phyloP scores from a whole-genome alignment of 805 yeast species.

The Metschnikowia cubensis region DNA sequence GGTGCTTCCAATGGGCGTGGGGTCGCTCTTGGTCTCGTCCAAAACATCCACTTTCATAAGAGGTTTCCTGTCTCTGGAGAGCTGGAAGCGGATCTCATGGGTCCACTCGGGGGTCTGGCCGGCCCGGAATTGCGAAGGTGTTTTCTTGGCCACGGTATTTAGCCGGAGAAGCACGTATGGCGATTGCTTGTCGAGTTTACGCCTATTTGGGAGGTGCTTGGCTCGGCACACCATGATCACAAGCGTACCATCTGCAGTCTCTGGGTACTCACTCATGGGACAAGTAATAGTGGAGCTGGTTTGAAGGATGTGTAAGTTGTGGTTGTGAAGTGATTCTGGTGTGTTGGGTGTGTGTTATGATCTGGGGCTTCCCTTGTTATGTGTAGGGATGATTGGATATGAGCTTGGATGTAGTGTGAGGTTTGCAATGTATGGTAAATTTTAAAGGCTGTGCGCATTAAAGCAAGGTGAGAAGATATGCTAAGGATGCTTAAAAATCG shows the following conservation, averaged over 20 bases:
- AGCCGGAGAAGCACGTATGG: conserved; percentile 84
- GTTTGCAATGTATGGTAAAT: not conserved
- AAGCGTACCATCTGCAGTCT: conserved; percentile 50
- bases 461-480: not conserved
- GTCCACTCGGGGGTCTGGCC: conserved; percentile 95
- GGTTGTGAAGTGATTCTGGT: too few species aligned
- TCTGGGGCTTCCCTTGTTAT: too few species aligned
- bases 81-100: conserved; percentile 63
- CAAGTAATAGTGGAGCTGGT: too few species aligned
- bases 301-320: not conserved
- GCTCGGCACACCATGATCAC: conserved; percentile 78
- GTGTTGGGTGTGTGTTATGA: too few species aligned
- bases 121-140: conserved; percentile 75
- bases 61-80: conserved; percentile 62
- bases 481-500: not conserved
- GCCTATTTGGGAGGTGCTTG: conserved; percentile 78
- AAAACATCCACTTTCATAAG: conserved; percentile 66
- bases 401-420: not conserved
- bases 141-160: conserved; percentile 76
- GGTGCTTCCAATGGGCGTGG: conserved; percentile 79
- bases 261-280: conserved; percentile 16
- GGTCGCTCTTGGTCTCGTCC: conserved; percentile 82
- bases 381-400: too few species aligned
- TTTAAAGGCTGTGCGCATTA: not conserved
- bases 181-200: conserved; percentile 87